Conservation (phyloP, 352 stramenopile species). For the Phytophthora ohioensis region DNA sequence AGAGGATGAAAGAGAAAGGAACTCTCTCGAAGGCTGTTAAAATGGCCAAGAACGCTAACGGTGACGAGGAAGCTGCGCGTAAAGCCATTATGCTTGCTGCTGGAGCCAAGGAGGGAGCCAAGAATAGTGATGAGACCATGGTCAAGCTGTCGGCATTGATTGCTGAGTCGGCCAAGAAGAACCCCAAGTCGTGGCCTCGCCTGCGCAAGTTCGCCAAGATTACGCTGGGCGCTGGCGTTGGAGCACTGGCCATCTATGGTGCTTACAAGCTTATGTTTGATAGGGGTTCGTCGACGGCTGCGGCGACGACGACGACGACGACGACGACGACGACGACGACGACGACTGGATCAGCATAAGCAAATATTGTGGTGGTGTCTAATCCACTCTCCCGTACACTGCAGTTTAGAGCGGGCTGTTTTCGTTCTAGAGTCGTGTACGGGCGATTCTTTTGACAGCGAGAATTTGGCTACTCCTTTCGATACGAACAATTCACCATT, state of each 20-base stretch:
- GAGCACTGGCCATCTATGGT: not conserved
- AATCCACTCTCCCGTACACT: too few relatives aligned
- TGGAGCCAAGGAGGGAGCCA: not conserved
- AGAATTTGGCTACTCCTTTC: too few relatives aligned
- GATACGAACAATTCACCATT: too few relatives aligned
- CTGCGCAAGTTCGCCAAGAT: not conserved
- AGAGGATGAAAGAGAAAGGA: not conserved
- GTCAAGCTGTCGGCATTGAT: not conserved
- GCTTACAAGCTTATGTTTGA: conserved; percentile 6
- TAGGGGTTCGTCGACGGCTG: not conserved
- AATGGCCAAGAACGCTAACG: not conserved
- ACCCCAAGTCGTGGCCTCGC: conserved; percentile 2
- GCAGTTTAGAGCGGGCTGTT: too few relatives aligned
- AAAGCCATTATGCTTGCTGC: not conserved
- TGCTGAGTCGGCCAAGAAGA: not conserved
- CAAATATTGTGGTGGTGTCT: too few relatives aligned
- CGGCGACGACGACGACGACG: not conserved
- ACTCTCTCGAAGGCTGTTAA: not conserved
- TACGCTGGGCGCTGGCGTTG: not conserved
- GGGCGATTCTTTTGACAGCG: too few relatives aligned
- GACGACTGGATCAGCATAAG: not conserved
- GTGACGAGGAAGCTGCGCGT: not conserved
- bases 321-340: not conserved
- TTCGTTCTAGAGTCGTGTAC: too few relatives aligned
- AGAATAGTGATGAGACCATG: not conserved